Conservation (phyloP, 306 rosid genomes). For the Carpinus viminea region DNA sequence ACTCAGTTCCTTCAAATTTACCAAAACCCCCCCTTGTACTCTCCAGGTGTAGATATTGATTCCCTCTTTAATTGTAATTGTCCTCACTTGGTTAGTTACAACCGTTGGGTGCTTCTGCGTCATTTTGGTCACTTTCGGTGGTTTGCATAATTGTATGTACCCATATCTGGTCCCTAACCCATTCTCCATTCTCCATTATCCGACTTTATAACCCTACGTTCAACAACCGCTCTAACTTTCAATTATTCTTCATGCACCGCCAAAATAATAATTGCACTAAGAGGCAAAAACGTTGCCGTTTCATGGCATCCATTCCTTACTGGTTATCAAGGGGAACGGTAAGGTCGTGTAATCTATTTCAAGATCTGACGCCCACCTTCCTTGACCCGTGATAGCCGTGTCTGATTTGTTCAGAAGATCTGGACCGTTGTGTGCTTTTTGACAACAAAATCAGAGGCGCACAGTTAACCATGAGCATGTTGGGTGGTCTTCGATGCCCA, state of each 20-base stretch:
- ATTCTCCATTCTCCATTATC: too few relatives aligned
- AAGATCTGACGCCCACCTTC: too few relatives aligned
- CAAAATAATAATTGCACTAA: too few relatives aligned
- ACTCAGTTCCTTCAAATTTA: background rate
- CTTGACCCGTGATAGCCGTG: background rate
- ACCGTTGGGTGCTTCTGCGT: background rate
- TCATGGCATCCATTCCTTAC: background rate
- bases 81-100: background rate
- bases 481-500: background rate
- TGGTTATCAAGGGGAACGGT: too few relatives aligned
- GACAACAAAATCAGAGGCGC: background rate
- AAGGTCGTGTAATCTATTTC: too few relatives aligned
- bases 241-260: too few relatives aligned
- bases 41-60: background rate
- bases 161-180: background rate
- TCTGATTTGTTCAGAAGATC: background rate
- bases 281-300: background rate
- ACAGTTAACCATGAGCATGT: constrained; percentile 6
- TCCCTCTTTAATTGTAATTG: background rate
- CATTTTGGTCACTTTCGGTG: constrained; percentile 14
- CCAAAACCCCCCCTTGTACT: background rate
- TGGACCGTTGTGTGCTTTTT: background rate
- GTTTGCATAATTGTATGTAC: background rate
- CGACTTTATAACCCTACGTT: too few relatives aligned
- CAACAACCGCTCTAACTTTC: too few relatives aligned